Conservation (phyloP, 2,329 filamentous ascomycete genomes). For the Penicillium sp. region DNA sequence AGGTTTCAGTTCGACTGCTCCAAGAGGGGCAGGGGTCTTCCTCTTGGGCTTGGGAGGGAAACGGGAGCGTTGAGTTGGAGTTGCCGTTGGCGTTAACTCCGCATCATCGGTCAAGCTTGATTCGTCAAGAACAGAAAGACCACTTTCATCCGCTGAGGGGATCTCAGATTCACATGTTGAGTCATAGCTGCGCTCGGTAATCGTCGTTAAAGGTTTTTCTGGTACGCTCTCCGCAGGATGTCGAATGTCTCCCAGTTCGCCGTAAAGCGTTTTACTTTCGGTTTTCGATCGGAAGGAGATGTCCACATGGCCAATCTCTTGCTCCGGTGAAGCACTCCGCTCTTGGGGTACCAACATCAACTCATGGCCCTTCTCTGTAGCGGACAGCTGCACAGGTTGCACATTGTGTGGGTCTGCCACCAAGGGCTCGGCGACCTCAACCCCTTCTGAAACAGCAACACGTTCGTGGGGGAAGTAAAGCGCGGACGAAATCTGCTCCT, state of each 20-base stretch:
- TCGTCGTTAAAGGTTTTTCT: conserved; percentile 39
- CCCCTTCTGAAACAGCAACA: conserved; percentile 34
- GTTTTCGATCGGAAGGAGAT: conserved; percentile 63
- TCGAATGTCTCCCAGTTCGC: conserved; percentile 53
- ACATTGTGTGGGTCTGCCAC: conserved; percentile 23
- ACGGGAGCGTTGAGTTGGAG: conserved; percentile 39
- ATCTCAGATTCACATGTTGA: conserved; percentile 50
- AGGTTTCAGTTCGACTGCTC: conserved; percentile 92
- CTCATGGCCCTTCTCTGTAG: conserved; percentile 30
- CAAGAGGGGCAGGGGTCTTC: conserved; percentile 60
- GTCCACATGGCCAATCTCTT: conserved; percentile 57
- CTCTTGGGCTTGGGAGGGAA: conserved; percentile 32
- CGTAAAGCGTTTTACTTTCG: conserved; percentile 63
- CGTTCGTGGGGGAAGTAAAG: conserved; percentile 66
- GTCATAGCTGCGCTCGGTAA: conserved; percentile 41
- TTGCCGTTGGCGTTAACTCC: conserved; percentile 51
- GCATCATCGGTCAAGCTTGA: conserved; percentile 58
- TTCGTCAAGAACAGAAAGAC: conserved; percentile 50
- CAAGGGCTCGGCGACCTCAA: conserved; percentile 27
- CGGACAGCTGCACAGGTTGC: conserved; percentile 29
- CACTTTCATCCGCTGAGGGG: conserved; percentile 46
- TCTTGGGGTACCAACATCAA: conserved; percentile 33
- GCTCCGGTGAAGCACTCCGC: conserved; percentile 28
- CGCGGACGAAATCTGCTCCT: conserved; percentile 67
- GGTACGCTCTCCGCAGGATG: conserved; percentile 42